Percentiles rank a stretch among this genome's conserved stretches.
These are phyloP conservation scores for Aspergillus haitiensis DNA, from an alignment of 495 filamentous ascomycete genomes.

Conservation along the genomic window DNA sequence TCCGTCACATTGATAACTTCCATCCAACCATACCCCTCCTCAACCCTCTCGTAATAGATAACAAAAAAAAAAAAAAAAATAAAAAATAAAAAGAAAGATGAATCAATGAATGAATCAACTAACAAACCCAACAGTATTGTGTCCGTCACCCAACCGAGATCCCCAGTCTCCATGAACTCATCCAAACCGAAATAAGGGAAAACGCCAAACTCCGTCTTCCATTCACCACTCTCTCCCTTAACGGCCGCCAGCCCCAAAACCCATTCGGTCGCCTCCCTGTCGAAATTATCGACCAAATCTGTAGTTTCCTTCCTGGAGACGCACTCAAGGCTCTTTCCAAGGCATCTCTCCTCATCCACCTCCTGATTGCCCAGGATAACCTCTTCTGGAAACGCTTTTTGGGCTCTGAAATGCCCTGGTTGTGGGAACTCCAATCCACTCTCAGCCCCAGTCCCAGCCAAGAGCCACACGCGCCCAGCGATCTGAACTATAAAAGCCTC, in stretches of 20 bases:
- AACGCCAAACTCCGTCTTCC: slow-evolving; percentile 9
- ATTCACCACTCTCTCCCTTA: slow-evolving; percentile 4
- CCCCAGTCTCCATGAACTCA: slow-evolving; percentile 12
- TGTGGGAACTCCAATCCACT: slow-evolving; percentile 17
- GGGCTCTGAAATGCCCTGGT: slow-evolving; percentile 27
- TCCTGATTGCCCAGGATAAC: slow-evolving; percentile 22
- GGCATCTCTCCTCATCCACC: slow-evolving; percentile 21
- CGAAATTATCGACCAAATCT: slow-evolving; percentile 24
- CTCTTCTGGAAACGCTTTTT: slow-evolving; percentile 26
- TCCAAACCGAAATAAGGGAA: slow-evolving; percentile 13
- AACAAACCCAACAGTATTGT: slow-evolving; percentile 21
- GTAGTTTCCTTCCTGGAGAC: slow-evolving; percentile 22
- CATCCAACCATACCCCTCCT: neutral
- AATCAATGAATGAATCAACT: neutral
- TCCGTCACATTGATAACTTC: neutral
- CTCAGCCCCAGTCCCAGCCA: neutral
- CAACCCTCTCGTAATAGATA: neutral
- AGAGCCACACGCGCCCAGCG: neutral
- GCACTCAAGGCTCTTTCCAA: slow-evolving; percentile 19
- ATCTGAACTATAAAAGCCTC: slow-evolving; percentile 23
- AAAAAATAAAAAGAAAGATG: too few relatives aligned
- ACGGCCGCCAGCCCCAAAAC: slow-evolving; percentile 16
- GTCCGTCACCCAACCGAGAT: slow-evolving; percentile 22
- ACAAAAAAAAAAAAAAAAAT: too few relatives aligned
- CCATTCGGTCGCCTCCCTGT: slow-evolving; percentile 23